Base-by-base conservation (phyloP, 129 eudicot genomes). In the Deinandra increscens region DNA sequence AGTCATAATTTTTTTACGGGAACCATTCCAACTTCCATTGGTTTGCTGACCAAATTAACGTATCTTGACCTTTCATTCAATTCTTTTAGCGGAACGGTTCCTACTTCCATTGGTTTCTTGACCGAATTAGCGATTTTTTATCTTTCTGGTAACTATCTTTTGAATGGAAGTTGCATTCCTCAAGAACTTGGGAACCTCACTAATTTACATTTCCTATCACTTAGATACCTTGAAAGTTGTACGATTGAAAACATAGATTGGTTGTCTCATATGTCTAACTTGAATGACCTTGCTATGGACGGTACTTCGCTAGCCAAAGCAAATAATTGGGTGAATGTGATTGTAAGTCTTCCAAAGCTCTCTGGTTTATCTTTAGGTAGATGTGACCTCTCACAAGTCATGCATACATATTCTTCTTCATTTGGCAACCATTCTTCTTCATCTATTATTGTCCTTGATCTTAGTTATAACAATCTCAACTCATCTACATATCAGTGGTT, bases 181-280 rank as follows among this genome's bases (percentile, higher is more conserved):
- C n/a, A n/a, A n/a, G 55, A 48, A 15, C 55, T 48, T 48, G 55
- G 55, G 6, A 48, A 48, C 20, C 55, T 58, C 63, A 26, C 63
- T 2, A 58, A 58, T 8, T 58, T 58, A 17, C 17, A 26, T 3
- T 0, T 0, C 2, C 63, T 58, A 23, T 10, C 20, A 7, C 37
- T 26, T 18, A 4, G 14, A 6, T 8, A 3, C 8, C 6, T 48
- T 7, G 1, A 7, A 1, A 48, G 20, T 48, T 33, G 37, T 33
- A 33, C 37, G 5, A 5, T 33, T 33, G 37, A 33, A 33, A 33
- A 33, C 5, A 2, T 33, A 2, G 37, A 33, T 33, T 33, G 37
- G 37, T 33, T 33, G 37, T 33, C 37, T 33, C 37, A 33, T 33
- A 33, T 33, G 37, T 33, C 37, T 33, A 33, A 33, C 3, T 33